Conservation (phyloP, 208 protist genomes). For the Acanthamoeba triangularis region DNA sequence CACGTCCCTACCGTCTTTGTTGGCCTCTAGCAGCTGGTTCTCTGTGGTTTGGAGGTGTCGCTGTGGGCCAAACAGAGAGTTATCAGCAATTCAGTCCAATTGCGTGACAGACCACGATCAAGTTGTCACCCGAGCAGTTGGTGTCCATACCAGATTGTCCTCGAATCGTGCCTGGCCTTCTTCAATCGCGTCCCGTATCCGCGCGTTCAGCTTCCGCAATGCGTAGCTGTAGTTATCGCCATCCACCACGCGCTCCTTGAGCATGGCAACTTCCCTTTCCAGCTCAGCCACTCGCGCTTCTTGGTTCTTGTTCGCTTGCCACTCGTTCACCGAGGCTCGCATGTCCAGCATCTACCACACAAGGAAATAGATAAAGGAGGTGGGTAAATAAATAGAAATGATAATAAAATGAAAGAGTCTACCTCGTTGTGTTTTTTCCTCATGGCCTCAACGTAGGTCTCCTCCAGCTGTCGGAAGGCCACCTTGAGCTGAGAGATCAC, state of each 20-base stretch:
- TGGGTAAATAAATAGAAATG: neutral
- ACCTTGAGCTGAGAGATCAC: neutral
- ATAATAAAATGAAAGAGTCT: neutral
- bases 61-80: neutral
- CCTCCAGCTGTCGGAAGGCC: slow-evolving; percentile 18
- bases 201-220: neutral
- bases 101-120: neutral
- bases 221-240: slow-evolving; percentile 36
- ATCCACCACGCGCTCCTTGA: slow-evolving; percentile 20
- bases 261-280: slow-evolving; percentile 32
- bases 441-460: neutral
- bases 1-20: neutral
- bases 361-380: neutral
- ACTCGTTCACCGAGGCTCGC: slow-evolving; percentile 45
- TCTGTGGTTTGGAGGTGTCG: neutral
- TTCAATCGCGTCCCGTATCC: slow-evolving; percentile 24
- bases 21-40: slow-evolving; percentile 26
- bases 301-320: slow-evolving; percentile 44
- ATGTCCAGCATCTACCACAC: slow-evolving; percentile 26
- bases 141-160: slow-evolving; percentile 17
- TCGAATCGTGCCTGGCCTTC: slow-evolving; percentile 64
- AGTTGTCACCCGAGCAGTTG: neutral
- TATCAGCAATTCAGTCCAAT: neutral
- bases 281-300: slow-evolving; percentile 32
- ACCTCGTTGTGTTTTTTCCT: slow-evolving; percentile 68